These are phyloP conservation scores for Serpula lacrymans DNA, from an alignment of 768 basidiomycete genomes.

Conservation along the genomic window DNA sequence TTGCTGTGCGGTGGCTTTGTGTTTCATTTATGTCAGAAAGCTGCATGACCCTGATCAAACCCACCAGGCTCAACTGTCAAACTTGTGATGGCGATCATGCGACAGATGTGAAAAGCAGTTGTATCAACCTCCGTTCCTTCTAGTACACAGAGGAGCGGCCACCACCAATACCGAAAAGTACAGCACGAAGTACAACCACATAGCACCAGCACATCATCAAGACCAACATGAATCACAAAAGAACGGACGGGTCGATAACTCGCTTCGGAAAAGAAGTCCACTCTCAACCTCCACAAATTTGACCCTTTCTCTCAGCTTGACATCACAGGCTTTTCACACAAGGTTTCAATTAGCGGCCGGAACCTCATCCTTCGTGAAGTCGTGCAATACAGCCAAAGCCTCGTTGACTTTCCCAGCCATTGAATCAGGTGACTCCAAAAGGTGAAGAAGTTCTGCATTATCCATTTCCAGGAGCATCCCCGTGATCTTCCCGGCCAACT, in stretches of 20 bases:
- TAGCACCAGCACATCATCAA: constrained; percentile 32
- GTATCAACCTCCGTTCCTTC: constrained; percentile 58
- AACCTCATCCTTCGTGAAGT: constrained; percentile 57
- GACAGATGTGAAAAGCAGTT: constrained; percentile 43
- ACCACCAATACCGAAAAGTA: constrained; percentile 42
- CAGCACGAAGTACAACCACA: constrained; percentile 32
- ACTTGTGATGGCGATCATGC: not conserved
- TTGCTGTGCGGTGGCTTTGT: no score
- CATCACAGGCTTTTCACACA: not conserved
- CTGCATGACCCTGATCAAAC: no score
- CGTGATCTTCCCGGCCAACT: constrained; percentile 96
- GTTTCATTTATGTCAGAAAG: no score
- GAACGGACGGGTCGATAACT: constrained; percentile 48
- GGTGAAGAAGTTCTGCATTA: constrained; percentile 85
- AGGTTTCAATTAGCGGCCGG: not conserved
- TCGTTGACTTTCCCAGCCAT: constrained; percentile 90
- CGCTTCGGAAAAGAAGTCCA: constrained; percentile 31
- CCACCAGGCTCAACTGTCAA: not conserved
- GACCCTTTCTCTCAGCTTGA: constrained; percentile 2
- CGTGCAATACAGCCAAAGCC: constrained; percentile 84
- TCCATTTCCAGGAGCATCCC: constrained; percentile 99
- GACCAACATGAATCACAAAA: no score
- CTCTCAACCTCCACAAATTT: constrained; percentile 1
- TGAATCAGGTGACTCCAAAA: constrained; percentile 78
- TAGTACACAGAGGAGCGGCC: constrained; percentile 55